phyloP scores from a whole-genome alignment of 2,329 filamentous ascomycete species.

The Neopestalotiopsis rosae region DNA sequence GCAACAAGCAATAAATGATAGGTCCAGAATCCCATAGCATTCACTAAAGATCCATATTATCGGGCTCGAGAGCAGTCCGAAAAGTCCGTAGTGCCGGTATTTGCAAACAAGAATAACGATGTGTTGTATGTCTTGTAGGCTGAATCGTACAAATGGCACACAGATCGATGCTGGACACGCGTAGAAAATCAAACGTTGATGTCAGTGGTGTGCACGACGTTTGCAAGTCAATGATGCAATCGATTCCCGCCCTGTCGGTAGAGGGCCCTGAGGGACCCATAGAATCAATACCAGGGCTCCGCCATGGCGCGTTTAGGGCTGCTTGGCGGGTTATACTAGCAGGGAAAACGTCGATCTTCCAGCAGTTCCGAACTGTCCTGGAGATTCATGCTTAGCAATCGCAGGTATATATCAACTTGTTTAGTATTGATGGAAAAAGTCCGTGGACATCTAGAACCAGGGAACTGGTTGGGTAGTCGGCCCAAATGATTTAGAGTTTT shows the following conservation, averaged over 20 bases:
- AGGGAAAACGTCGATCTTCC: neutral
- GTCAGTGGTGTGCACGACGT: neutral
- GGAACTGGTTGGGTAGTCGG: too few species aligned
- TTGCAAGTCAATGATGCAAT: slow-evolving; percentile 12
- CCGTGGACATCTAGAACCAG: neutral
- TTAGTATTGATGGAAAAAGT: neutral
- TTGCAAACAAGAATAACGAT: neutral
- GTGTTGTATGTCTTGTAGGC: neutral
- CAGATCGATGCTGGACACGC: neutral
- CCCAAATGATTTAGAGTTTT: too few species aligned
- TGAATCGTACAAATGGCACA: slow-evolving; percentile 1
- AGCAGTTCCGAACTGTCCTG: neutral
- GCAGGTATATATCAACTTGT: neutral
- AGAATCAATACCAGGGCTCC: neutral
- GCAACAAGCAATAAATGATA: neutral
- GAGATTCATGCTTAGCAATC: neutral
- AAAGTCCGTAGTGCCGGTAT: neutral
- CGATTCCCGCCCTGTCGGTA: slow-evolving; percentile 2
- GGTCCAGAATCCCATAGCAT: neutral
- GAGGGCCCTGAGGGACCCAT: neutral
- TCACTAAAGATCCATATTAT: neutral
- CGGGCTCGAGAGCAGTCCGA: slow-evolving; percentile 9
- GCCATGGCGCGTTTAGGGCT: neutral
- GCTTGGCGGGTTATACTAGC: neutral
- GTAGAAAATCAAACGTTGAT: neutral